These are phyloP conservation scores for Venturia pyrina DNA, from an alignment of 2,329 filamentous ascomycete species.

Conservation along the genomic window DNA sequence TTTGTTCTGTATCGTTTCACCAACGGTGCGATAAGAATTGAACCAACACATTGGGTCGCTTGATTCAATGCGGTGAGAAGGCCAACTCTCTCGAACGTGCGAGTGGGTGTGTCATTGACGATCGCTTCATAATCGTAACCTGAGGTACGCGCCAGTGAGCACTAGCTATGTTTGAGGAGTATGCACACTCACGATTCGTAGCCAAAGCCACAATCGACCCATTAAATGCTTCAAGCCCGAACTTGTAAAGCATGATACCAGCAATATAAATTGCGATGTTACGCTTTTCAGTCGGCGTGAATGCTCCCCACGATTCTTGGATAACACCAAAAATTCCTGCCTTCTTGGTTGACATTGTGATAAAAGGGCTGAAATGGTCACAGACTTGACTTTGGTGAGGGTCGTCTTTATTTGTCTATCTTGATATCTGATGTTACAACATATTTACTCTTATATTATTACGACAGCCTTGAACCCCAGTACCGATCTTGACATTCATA, in stretches of 20 bases:
- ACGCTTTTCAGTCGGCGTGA: slow-evolving; percentile 32
- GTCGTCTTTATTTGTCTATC: background rate
- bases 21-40: slow-evolving; percentile 41
- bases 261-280: slow-evolving; percentile 38
- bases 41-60: slow-evolving; percentile 41
- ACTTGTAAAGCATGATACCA: slow-evolving; percentile 43
- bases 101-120: slow-evolving; percentile 21
- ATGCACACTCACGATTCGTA: slow-evolving; percentile 29
- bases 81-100: slow-evolving; percentile 38
- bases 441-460: background rate
- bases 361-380: background rate
- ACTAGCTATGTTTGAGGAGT: background rate
- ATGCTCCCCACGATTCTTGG: slow-evolving; percentile 24
- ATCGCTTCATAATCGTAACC: slow-evolving; percentile 35
- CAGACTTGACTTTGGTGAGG: background rate
- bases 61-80: slow-evolving; percentile 40
- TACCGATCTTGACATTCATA: background rate
- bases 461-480: background rate
- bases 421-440: background rate
- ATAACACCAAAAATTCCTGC: slow-evolving; percentile 15
- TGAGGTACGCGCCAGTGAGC: background rate
- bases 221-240: slow-evolving; percentile 42
- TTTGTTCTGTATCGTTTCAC: slow-evolving; percentile 40
- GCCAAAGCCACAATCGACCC: slow-evolving; percentile 40
- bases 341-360: background rate